phyloP scores from a whole-genome alignment of 2,329 filamentous ascomycete genomes.

The Fusarium tricinctum region DNA sequence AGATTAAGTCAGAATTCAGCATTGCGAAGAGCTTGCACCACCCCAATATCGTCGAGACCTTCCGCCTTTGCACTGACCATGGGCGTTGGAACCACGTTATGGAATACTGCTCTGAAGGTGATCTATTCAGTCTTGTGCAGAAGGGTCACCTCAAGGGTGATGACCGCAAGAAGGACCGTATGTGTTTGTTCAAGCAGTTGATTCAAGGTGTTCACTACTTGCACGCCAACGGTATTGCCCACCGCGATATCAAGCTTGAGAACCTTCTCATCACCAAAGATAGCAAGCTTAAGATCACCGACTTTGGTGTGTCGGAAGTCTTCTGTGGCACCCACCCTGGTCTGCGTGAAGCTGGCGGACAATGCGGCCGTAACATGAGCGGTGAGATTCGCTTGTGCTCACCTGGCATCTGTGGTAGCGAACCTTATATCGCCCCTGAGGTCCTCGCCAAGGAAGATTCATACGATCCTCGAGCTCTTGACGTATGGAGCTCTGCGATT shows the following conservation, averaged over 20 bases:
- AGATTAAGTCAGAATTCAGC: conserved; percentile 92
- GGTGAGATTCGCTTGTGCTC: conserved; percentile 77
- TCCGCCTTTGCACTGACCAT: conserved; percentile 80
- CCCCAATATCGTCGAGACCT: conserved; percentile 87
- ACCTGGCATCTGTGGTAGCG: conserved; percentile 86
- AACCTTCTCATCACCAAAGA: conserved; percentile 84
- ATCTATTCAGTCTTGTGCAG: conserved; percentile 81
- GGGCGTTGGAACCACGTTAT: conserved; percentile 91
- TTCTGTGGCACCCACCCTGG: conserved; percentile 87
- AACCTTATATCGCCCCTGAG: conserved; percentile 90
- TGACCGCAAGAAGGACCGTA: conserved; percentile 76
- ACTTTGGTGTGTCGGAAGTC: conserved; percentile 91
- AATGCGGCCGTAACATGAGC: conserved; percentile 80
- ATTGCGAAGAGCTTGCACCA: conserved; percentile 88
- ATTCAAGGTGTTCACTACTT: conserved; percentile 86
- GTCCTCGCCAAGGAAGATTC: conserved; percentile 76
- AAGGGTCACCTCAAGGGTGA: conserved; percentile 76
- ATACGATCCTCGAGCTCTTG: conserved; percentile 82
- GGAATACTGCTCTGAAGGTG: conserved; percentile 89
- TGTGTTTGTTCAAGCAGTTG: conserved; percentile 92
- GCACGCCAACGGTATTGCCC: conserved; percentile 86
- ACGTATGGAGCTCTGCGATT: conserved; percentile 89
- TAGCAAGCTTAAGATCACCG: conserved; percentile 89
- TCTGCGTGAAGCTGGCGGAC: conserved; percentile 77
- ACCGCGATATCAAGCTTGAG: conserved; percentile 92